Percentiles rank a stretch among this genome's conserved stretches.
These are phyloP conservation scores for Krasilnikovozyma curviuscula DNA, from an alignment of 768 basidiomycete genomes.

Conservation along the genomic window DNA sequence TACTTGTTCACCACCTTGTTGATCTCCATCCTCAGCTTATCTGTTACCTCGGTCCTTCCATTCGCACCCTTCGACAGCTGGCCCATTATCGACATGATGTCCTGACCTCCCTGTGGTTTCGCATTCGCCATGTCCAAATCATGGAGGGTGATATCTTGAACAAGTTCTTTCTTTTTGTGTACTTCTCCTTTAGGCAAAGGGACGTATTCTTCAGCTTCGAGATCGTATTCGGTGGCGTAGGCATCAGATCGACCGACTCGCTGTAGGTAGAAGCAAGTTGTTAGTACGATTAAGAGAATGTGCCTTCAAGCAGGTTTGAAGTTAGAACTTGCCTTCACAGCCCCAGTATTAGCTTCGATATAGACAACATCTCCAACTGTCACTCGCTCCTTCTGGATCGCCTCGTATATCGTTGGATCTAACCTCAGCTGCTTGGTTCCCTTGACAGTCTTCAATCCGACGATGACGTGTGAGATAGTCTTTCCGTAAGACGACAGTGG, in stretches of 20 bases:
- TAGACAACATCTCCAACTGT: conserved; percentile 93
- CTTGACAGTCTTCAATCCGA: conserved; percentile 82
- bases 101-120: conserved; percentile 72
- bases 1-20: conserved; percentile 95
- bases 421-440: conserved; percentile 86
- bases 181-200: conserved; percentile 93
- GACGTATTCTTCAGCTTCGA: conserved; percentile 96
- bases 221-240: conserved; percentile 89
- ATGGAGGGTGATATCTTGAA: conserved; percentile 84
- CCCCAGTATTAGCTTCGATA: conserved; percentile 79
- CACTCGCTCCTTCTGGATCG: conserved; percentile 91
- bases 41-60: conserved; percentile 90
- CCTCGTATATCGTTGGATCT: conserved; percentile 90
- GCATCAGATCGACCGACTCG: conserved; percentile 93
- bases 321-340: conserved; percentile 55
- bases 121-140: conserved; percentile 95
- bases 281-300: too few species aligned
- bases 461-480: conserved; percentile 91
- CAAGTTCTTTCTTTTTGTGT: conserved; percentile 84
- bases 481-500: conserved; percentile 95
- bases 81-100: conserved; percentile 95
- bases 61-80: conserved; percentile 71
- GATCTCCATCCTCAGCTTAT: conserved; percentile 83
- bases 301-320: not conserved
- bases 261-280: conserved; percentile 28